Evolutionary conservation across 257 asterid genomes (phyloP).

Genomic region (Solanum habrochaites): DNA sequence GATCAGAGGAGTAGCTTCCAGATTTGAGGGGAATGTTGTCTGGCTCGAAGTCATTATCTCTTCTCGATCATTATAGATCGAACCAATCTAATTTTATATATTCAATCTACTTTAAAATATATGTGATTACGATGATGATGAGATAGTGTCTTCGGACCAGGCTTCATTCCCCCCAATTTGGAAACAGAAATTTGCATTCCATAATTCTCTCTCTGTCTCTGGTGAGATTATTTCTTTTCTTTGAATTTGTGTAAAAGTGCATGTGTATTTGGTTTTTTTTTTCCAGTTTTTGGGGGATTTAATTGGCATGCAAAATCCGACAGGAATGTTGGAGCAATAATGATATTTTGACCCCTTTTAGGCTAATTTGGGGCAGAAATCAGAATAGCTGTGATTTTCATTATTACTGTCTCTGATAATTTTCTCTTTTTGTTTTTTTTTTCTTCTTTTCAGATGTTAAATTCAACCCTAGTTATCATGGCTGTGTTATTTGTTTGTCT

Average conservation of each 20-base stretch:
- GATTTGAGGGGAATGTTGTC: slow-evolving; percentile 43
- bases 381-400: background rate
- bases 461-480: background rate
- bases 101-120: no score
- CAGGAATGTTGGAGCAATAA: background rate
- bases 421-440: background rate
- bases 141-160: slow-evolving; percentile 43
- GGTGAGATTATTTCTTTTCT: background rate
- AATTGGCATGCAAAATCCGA: background rate
- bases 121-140: background rate
- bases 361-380: background rate
- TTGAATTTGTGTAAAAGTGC: background rate
- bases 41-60: slow-evolving; percentile 30
- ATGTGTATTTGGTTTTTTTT: background rate
- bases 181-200: background rate
- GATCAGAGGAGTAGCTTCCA: background rate
- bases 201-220: background rate
- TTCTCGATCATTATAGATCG: background rate
- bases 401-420: background rate
- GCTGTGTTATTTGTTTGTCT: background rate
- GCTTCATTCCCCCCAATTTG: slow-evolving; percentile 56
- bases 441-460: background rate
- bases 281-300: background rate
- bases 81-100: background rate
- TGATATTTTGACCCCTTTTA: background rate